Conservation (phyloP, 2,329 filamentous ascomycete species). For the Alternaria longipes region DNA sequence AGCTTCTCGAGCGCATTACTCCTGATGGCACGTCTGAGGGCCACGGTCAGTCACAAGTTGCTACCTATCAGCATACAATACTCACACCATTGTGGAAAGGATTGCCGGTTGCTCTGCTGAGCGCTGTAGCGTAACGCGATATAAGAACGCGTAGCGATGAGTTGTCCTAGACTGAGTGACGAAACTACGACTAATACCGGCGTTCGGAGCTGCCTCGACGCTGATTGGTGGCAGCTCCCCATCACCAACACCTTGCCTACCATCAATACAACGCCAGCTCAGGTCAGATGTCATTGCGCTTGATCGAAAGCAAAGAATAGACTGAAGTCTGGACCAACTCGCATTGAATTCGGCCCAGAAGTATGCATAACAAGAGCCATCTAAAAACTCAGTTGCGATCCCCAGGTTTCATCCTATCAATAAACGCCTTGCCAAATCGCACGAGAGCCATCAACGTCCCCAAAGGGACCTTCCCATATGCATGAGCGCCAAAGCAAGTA, state of each 20-base stretch:
- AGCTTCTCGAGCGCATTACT: slow-evolving; percentile 62
- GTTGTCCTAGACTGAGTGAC: slow-evolving; percentile 21
- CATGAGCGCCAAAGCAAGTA: slow-evolving; percentile 4
- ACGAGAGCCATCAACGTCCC: background rate
- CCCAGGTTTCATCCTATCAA: background rate
- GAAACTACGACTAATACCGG: slow-evolving; percentile 19
- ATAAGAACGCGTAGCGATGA: slow-evolving; percentile 8
- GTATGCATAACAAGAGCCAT: slow-evolving; percentile 1
- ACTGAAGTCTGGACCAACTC: background rate
- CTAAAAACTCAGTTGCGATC: background rate
- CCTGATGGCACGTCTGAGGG: slow-evolving; percentile 50
- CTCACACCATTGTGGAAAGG: slow-evolving; percentile 11
- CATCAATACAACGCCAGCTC: background rate
- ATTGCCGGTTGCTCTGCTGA: background rate
- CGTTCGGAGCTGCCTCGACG: slow-evolving; percentile 19
- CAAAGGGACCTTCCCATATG: background rate
- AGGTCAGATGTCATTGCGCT: background rate
- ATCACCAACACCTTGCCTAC: background rate
- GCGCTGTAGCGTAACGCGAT: slow-evolving; percentile 15
- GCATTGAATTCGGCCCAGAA: background rate
- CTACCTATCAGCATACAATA: background rate
- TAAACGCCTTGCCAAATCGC: slow-evolving; percentile 15
- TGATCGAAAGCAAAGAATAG: background rate
- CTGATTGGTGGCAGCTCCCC: slow-evolving; percentile 18
- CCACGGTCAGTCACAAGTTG: background rate